Percentiles rank a stretch among this genome's conserved stretches.
These are phyloP conservation scores for Zhuliangozyma parablackwelliae DNA, from an alignment of 1,139 yeast species.

Conservation along the genomic window DNA sequence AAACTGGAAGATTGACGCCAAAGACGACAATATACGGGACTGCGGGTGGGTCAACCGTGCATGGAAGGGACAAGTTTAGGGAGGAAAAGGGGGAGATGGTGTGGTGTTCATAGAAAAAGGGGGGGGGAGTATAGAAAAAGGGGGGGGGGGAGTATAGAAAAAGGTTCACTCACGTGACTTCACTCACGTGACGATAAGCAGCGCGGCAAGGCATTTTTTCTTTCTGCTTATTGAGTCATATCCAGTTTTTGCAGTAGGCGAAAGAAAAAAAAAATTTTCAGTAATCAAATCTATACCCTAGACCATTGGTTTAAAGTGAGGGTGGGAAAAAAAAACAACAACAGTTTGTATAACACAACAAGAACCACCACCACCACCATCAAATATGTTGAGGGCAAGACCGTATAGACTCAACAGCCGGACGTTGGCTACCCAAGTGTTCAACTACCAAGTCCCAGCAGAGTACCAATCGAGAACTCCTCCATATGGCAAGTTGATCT, in stretches of 20 bases:
- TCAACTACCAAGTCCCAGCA: conserved; percentile 42
- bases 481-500: conserved; percentile 73
- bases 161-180: neutral
- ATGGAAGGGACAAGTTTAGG: conserved; percentile 38
- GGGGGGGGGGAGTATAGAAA: neutral
- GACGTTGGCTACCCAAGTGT: conserved; percentile 32
- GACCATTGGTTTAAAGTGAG: conserved; percentile 8
- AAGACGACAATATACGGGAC: conserved; percentile 56
- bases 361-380: neutral
- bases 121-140: no score
- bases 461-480: conserved; percentile 72
- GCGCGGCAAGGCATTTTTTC: conserved; percentile 4
- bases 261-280: conserved; percentile 2
- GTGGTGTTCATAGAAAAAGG: no score
- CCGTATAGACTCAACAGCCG: conserved; percentile 10
- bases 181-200: conserved; percentile 9
- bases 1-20: conserved; percentile 50
- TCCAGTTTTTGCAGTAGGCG: neutral
- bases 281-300: conserved; percentile 11
- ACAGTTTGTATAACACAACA: no score
- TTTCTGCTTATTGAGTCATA: conserved; percentile 4
- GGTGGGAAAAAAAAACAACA: neutral
- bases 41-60: conserved; percentile 73
- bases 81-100: neutral
- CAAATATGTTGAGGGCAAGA: conserved; percentile 10